Conservation (phyloP, 306 rosid species). For the Casuarina cunninghamiana region DNA sequence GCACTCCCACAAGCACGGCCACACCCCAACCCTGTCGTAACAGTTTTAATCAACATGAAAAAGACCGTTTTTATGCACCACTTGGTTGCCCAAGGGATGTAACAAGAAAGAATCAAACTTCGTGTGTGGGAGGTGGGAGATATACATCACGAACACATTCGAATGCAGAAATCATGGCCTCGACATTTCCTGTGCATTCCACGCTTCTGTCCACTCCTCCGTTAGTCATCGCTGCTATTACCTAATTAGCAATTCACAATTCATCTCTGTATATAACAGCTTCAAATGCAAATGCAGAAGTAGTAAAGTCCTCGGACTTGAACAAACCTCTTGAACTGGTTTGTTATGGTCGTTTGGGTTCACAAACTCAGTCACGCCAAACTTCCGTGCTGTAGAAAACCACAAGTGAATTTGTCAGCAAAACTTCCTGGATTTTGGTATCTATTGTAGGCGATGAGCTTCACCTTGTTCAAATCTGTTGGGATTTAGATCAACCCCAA, state of each 20-base stretch:
- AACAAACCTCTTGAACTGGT: slow-evolving; percentile 74
- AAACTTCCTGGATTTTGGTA: neutral
- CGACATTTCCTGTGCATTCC: slow-evolving; percentile 86
- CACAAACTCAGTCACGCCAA: slow-evolving; percentile 79
- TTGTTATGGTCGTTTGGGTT: slow-evolving; percentile 86
- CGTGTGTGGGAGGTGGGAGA: too few species aligned
- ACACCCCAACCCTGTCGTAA: slow-evolving; percentile 83
- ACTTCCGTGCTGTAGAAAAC: slow-evolving; percentile 61
- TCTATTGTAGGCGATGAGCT: neutral
- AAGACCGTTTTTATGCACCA: too few species aligned
- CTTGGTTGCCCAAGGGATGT: too few species aligned
- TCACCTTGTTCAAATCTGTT: neutral
- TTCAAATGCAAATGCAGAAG: neutral
- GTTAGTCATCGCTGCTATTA: slow-evolving; percentile 75
- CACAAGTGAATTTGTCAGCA: slow-evolving; percentile 2
- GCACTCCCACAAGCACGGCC: slow-evolving; percentile 92
- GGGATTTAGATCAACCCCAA: slow-evolving; percentile 22
- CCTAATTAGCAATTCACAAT: slow-evolving; percentile 41
- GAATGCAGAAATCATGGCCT: slow-evolving; percentile 86
- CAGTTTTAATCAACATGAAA: too few species aligned
- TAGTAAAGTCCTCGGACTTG: neutral
- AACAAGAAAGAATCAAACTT: too few species aligned
- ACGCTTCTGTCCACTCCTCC: slow-evolving; percentile 92
- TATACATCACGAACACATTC: slow-evolving; percentile 90
- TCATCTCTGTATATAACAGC: neutral